Conservation (phyloP, 2,329 filamentous ascomycete genomes). For the Sporothrix pseudoabietina region DNA sequence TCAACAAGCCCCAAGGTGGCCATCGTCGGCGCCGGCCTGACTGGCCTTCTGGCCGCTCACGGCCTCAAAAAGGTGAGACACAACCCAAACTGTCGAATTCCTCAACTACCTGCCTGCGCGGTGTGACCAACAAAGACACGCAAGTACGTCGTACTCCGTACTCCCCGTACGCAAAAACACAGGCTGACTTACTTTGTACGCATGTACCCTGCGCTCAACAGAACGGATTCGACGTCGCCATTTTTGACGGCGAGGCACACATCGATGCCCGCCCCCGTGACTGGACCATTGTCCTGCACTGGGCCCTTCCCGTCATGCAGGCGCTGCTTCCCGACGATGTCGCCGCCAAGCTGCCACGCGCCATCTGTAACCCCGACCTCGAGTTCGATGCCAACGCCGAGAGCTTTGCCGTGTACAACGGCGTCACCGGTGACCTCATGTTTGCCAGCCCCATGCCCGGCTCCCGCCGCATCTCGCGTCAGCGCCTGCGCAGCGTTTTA, state of each 20-base stretch:
- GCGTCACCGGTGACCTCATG: constrained; percentile 43
- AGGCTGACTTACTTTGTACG: not conserved
- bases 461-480: constrained; percentile 43
- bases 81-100: not conserved
- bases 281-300: constrained; percentile 48
- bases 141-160: not conserved
- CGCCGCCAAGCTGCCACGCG: constrained; percentile 38
- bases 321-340: constrained; percentile 43
- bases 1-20: constrained; percentile 37
- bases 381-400: constrained; percentile 41
- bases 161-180: not conserved
- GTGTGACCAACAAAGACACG: not conserved
- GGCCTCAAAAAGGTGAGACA: constrained; percentile 41
- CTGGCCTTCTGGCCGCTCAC: constrained; percentile 45
- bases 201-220: constrained; percentile 29
- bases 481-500: constrained; percentile 42
- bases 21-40: constrained; percentile 46
- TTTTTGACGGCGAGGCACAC: constrained; percentile 42
- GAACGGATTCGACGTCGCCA: constrained; percentile 41
- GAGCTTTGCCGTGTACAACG: constrained; percentile 41
- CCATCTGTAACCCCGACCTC: constrained; percentile 44
- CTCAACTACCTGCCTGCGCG: not conserved
- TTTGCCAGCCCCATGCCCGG: constrained; percentile 43
- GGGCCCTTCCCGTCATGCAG: constrained; percentile 44
- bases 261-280: constrained; percentile 42